Evolutionary conservation across 2,329 filamentous ascomycete genomes (phyloP), one percentile per base, ranked within the genome.

Genomic region (Harringtonia aguacate): DNA sequence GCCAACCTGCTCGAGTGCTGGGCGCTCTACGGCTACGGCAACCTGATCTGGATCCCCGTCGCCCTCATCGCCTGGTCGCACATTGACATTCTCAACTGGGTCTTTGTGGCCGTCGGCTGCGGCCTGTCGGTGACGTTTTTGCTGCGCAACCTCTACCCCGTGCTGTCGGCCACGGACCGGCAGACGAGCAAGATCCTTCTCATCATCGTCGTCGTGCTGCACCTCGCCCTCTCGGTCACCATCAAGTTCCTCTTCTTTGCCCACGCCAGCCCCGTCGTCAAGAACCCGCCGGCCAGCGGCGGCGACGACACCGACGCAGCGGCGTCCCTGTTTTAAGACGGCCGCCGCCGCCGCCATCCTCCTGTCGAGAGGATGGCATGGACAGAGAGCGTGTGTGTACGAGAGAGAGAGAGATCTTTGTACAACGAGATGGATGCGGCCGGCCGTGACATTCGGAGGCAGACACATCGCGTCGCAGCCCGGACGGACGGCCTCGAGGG

Each of bases 211-310:
- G 75, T 97, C 27, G 73, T 77, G 27, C 70, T 97, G 50, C 92
- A 98, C 66, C 81, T 88, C 24, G 92, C 84, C n/a, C 71, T 98
- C 52, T 79, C 90, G 2, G 77, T 97, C 55, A 86, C 90, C 5
- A 97, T 98, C 65, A 97, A 97, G 73, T 82, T 95, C 47, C 67
- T 97, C 24, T 97, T 97, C 74, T 98, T 98, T 65, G 89, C 88
- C 53, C 80, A 86, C 53, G 79, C 75, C 39, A 87, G 83, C 62
- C 77, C 78, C 41, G 51, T 46, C 42, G 38, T 18, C 20, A 48
- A 50, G 47, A 24, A 22, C 39, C 40, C 39, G 13, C 39, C 34
- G n/a, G n/a, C n/a, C n/a, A n/a, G n/a, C 13, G 39, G 27, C 15
- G 42, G 22, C 35, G 35, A 42, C 31, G 35, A 13, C 15, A 30